Base-by-base conservation (phyloP, 2,329 filamentous ascomycete species). In the Fusarium nanum region DNA sequence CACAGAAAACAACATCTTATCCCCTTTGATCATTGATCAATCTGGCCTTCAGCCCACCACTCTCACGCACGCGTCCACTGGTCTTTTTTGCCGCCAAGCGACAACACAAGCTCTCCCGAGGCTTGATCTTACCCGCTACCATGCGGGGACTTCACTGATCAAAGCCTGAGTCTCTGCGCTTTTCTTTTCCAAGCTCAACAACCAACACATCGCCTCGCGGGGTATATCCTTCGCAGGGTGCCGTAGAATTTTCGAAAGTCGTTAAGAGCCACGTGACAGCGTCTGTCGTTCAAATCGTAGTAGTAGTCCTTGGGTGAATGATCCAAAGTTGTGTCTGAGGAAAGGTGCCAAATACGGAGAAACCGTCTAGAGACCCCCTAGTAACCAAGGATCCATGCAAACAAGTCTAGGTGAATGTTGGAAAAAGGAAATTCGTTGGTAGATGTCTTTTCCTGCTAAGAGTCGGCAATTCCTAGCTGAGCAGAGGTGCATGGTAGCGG, bases 151-250 rank as follows among this genome's bases (percentile, higher is more conserved):
- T 55, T 71, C 67, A 65, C 60, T 64, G 52, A 72, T 66, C 66
- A 68, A 74, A 72, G 56, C 66, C 72, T 67, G 72, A 66, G 68
- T 73, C 72, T 75, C 73, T 73, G 68, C 73, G 76, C 71, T 70
- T 73, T 71, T 71, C 64, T 71, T 68, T 71, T 75, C 71, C 72
- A 73, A 78, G 75, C 77, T 78, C 78, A 76, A 77, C 77, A 78
- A 79, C 78, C 68, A 71, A 76, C 78, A 77, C 74, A 78, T 73
- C 73, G 77, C 76, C 76, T 80, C 78, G 74, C 76, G 77, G 78
- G 79, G 79, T 81, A 81, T 81, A 81, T 81, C 79, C 79, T 79
- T 81, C 79, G 78, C 78, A 78, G 77, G 65, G 77, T 79, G 79
- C 77, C 78, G 73, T 78, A 72, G 72, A 76, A 71, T 75, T 75